A percentile compares a stretch with the other conserved stretches of the same genome.
phyloP scores from a whole-genome alignment of 805 yeast genomes.

The Torulaspora gathmanii region DNA sequence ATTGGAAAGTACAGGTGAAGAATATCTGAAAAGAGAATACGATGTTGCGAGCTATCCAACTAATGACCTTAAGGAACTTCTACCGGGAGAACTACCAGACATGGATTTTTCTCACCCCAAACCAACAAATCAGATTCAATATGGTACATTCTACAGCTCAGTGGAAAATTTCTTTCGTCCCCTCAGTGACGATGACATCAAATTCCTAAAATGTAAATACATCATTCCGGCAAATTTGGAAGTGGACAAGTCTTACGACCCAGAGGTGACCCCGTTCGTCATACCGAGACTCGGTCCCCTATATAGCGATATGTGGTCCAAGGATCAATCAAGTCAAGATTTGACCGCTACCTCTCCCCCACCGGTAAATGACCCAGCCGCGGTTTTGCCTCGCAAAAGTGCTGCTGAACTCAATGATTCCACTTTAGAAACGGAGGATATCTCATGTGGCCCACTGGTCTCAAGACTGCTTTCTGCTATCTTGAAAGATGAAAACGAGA shows the following conservation, averaged over 20 bases:
- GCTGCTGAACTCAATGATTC: slow-evolving; percentile 52
- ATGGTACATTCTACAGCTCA: slow-evolving; percentile 77
- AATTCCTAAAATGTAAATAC: slow-evolving; percentile 59
- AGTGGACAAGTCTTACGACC: slow-evolving; percentile 48
- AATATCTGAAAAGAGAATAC: slow-evolving; percentile 65
- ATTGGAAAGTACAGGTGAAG: slow-evolving; percentile 63
- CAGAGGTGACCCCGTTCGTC: slow-evolving; percentile 63
- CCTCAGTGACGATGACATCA: slow-evolving; percentile 75
- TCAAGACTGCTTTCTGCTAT: slow-evolving; percentile 80
- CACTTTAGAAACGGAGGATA: slow-evolving; percentile 60
- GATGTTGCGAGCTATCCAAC: slow-evolving; percentile 91
- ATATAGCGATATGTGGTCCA: slow-evolving; percentile 81
- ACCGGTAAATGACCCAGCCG: slow-evolving; percentile 42
- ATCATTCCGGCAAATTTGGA: slow-evolving; percentile 49
- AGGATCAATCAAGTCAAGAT: slow-evolving; percentile 59
- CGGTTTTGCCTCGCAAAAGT: slow-evolving; percentile 52
- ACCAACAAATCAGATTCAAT: slow-evolving; percentile 87
- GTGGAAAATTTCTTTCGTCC: slow-evolving; percentile 81
- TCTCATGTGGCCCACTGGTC: slow-evolving; percentile 89
- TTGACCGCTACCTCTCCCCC: slow-evolving; percentile 43
- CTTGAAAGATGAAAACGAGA: slow-evolving; percentile 35
- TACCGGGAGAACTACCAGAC: slow-evolving; percentile 88
- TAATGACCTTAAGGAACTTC: slow-evolving; percentile 60
- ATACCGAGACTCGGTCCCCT: slow-evolving; percentile 83
- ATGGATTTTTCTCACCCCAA: slow-evolving; percentile 79